Percentiles rank a stretch among this genome's conserved stretches.
Conservation (phyloP, 208 protist genomes). For the Herpetomonas samuelpessoai region DNA sequence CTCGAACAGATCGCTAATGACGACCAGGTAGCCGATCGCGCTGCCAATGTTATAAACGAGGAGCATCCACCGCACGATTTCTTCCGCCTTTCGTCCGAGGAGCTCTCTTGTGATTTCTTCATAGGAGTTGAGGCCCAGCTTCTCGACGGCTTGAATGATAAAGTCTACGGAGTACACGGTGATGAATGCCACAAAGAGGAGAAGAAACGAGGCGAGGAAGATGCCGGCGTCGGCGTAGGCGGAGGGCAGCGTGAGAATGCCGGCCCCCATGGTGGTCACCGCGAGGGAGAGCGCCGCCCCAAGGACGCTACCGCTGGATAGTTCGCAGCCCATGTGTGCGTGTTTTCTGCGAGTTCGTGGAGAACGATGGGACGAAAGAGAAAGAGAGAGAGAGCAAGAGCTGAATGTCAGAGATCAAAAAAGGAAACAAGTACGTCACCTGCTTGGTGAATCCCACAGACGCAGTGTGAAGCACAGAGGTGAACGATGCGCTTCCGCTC, state of each 20-base stretch:
- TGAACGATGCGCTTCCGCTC: too few relatives aligned
- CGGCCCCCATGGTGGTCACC: slow-evolving; percentile 75
- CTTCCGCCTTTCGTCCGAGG: slow-evolving; percentile 38
- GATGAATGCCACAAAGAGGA: slow-evolving; percentile 46
- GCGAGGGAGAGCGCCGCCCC: slow-evolving; percentile 62
- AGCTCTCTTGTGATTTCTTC: slow-evolving; percentile 70
- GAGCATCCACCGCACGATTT: slow-evolving; percentile 61
- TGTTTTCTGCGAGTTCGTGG: too few relatives aligned
- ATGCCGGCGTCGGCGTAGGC: slow-evolving; percentile 64
- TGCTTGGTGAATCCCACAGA: background rate
- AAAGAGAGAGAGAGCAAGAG: too few relatives aligned
- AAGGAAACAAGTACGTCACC: slow-evolving; percentile 5
- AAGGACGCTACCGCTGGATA: slow-evolving; percentile 34
- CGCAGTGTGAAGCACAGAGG: too few relatives aligned
- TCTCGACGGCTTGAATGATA: slow-evolving; percentile 56
- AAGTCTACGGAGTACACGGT: slow-evolving; percentile 71
- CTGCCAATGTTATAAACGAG: slow-evolving; percentile 55
- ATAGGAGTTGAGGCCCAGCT: slow-evolving; percentile 68
- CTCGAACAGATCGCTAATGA: slow-evolving; percentile 52
- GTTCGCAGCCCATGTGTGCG: background rate
- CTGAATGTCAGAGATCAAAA: background rate
- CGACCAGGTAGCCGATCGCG: slow-evolving; percentile 67
- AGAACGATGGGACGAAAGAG: too few relatives aligned
- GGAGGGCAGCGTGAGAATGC: slow-evolving; percentile 72
- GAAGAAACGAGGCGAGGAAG: slow-evolving; percentile 31